These are phyloP conservation scores for Chaetomium sp. DNA, from an alignment of 2,329 filamentous ascomycete species.

Conservation along the genomic window DNA sequence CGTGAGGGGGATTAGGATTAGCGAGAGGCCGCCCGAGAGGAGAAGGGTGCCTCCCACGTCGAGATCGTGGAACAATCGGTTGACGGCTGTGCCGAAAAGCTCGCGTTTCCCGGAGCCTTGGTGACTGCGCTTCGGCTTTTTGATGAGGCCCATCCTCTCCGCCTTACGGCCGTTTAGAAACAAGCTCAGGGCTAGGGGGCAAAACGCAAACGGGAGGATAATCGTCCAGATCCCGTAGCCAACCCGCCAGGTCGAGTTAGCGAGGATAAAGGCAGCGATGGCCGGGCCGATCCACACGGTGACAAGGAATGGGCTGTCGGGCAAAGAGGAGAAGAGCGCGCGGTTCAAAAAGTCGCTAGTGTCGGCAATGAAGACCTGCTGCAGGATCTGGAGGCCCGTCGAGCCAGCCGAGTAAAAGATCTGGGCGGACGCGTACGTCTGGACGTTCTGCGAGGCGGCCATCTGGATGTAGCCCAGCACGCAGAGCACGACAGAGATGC, in stretches of 20 bases:
- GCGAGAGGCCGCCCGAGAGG: constrained; percentile 41
- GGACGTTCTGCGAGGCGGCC: constrained; percentile 47
- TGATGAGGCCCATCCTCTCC: constrained; percentile 40
- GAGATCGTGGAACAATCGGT: constrained; percentile 33
- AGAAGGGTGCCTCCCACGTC: constrained; percentile 44
- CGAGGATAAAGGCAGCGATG: constrained; percentile 42
- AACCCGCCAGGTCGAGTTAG: constrained; percentile 50
- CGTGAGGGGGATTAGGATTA: constrained; percentile 46
- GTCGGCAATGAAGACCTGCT: constrained; percentile 61
- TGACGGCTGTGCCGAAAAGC: constrained; percentile 31
- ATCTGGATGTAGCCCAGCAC: constrained; percentile 52
- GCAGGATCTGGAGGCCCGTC: constrained; percentile 52
- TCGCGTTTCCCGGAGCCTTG: background rate
- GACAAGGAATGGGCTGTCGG: constrained; percentile 53
- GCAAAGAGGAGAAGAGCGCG: constrained; percentile 51
- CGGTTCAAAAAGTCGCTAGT: constrained; percentile 54
- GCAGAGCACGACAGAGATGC: constrained; percentile 46
- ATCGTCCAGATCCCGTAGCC: constrained; percentile 58
- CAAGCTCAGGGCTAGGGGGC: constrained; percentile 47
- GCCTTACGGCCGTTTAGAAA: constrained; percentile 46
- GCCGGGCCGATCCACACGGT: constrained; percentile 55
- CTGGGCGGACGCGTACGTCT: constrained; percentile 47
- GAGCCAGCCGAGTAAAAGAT: constrained; percentile 53
- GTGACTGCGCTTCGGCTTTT: constrained; percentile 25
- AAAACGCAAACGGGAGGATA: constrained; percentile 49